Base-by-base conservation (phyloP, 2,329 filamentous ascomycete genomes). In the Intubia oerlemansii region DNA sequence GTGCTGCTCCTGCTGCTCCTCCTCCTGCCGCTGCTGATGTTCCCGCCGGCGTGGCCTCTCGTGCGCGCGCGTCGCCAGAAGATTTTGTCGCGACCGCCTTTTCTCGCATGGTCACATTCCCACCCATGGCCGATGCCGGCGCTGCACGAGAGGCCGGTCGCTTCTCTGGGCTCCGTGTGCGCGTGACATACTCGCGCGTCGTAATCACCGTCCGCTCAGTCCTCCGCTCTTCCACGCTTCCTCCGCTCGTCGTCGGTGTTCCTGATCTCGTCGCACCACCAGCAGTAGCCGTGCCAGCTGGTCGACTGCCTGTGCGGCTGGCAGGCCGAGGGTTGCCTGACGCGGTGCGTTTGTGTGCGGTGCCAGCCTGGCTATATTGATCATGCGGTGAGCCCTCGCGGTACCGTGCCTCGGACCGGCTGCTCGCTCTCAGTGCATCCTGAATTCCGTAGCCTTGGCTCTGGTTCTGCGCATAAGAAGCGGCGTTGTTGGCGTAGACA, bases 151-250 rank as follows among this genome's bases (percentile, higher is more conserved):
- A 43, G 5, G 45, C 46, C 23, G 43, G 42, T 22, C 54, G 50
- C 25, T 56, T 49, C 28, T 62, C 61, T 2, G 71, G 62, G 40
- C 72, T 78, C 42, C 57, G 61, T 7, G 59, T 58, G 32, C 67
- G 59, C 32, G 61, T 55, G 20, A 66, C 58, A 31, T 71, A 44
- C 31, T 81, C 74, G 32, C 65, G 54, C 14, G 66, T 70, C 34
- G 71, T 57, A 31, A 66, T 43, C 41, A 57, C 44, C 42, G 39
- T 38, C 30, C 53, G 57, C 47, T 73, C 68, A 7, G 60, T 68
- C 42, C 62, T 54, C 36, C 65, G 51, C 44, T 66, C 59, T 36
- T 66, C 61, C 5, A 19, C n/a, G 14, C 25, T 10, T 11, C 33
- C 16, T 6, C n/a, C n/a, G n/a, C n/a, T n/a, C n/a, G 31, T 25